Base-by-base conservation (phyloP, 768 basidiomycete species). In the Trametes sanguinea region DNA sequence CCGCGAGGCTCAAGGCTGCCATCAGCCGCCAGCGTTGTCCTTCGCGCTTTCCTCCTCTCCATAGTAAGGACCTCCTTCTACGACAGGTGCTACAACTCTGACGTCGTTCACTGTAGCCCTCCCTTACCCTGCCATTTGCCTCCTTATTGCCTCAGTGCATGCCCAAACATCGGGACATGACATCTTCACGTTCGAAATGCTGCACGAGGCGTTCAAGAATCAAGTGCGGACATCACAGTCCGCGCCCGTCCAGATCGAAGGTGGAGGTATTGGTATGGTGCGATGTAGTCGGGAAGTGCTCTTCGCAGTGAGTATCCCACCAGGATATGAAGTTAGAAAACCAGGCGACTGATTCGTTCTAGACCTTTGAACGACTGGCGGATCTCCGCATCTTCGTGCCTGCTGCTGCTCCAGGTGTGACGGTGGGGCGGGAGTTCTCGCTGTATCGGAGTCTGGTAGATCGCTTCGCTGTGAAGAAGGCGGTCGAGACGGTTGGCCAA, bases 161-260 rank as follows among this genome's bases (percentile, higher is more conserved):
- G 80, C 86, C 4, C 76, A 85, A 29, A 87, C 86, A 9, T 84
- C 85, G 6, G 95, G 95, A 0, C 88, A 94, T 61, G 80, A 89
- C 17, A 76, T 77, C 13, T 87, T 97, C 74, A 98, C 92, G 33
- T 96, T 98, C 70, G 93, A 95, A 68, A 94, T 95, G 87, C 82
- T 96, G 7, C 82, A 89, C 63, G 90, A 92, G 54, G 79, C 81
- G 35, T 94, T 95, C 71, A 84, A 85, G 22, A 83, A 87, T 63
- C 89, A 92, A 74, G 81, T 90, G 17, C 85, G 88, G 22, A 80
- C 85, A 22, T 89, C 90, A 6, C 79, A 81, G 9, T 83, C 87
- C 7, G 90, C 90, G 0, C 92, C 92, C 1, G 83, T 94, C 17
- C 86, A 88, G 54, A 72, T 92, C 45, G 84, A 85, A 64, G 88